Base-by-base conservation (phyloP, 2,329 filamentous ascomycete species). In the Diaporthe sp. region DNA sequence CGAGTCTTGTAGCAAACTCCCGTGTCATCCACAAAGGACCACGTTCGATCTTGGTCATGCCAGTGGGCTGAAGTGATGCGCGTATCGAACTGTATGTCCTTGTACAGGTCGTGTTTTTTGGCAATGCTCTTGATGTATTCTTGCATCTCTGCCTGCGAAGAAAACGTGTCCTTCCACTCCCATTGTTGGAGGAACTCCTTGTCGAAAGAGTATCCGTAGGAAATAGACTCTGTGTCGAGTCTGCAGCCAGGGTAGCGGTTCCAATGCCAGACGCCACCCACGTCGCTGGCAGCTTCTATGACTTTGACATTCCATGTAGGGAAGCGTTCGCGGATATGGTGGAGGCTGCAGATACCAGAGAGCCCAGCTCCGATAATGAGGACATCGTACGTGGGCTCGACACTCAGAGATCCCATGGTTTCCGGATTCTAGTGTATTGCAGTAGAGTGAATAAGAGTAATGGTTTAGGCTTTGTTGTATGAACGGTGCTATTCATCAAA, bases 311-410 rank as follows among this genome's bases (percentile, higher is more conserved):
- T 25, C 62, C 51, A 61, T 53, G 53, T 10, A 39, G 53, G 42
- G 31, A 25, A 49, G 10, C 42, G 39, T 15, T 58, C 19, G 7
- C 57, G 61, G 19, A 58, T 22, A 12, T 62, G 42, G 42, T 34
- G 22, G 15, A 70, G 53, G 4, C 79, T 78, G 17, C 79, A 72
- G 49, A 84, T 82, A 7, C 83, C 83, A 4, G 82, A 83, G 67
- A 80, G 81, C 7, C 83, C 82, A 44, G 82, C 82, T 1, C 83
- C 82, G 25, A 83, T 78, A 44, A 83, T 57, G 28, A 73, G 28
- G 19, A 68, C 46, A 44, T 73, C 72, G 25, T 49, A 68, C 4
- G 44, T 61, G 19, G 39, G 25, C 44, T 73, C 72, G 19, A 34
- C 46, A 39, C 49, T 44, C 8, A 72, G 5, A 17, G 51, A 70